Conservation (phyloP, 2,329 filamentous ascomycete genomes). For the Ambrosiella xylebori region DNA sequence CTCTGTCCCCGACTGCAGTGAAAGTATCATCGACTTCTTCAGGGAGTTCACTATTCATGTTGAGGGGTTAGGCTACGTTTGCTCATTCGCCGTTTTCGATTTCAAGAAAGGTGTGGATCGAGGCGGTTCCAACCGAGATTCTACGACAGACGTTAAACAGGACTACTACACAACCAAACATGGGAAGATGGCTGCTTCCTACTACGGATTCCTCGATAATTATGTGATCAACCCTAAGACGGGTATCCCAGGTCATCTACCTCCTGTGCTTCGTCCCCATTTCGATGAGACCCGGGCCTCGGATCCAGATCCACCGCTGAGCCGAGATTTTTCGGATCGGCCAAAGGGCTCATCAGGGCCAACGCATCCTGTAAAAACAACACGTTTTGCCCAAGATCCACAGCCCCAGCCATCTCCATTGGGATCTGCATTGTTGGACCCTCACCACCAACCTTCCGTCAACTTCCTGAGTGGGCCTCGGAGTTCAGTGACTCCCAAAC, state of each 20-base stretch:
- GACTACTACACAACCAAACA: conserved; percentile 94
- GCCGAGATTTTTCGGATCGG: not conserved
- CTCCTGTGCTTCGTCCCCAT: conserved; percentile 28
- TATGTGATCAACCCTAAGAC: conserved; percentile 63
- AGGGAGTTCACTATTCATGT: conserved; percentile 95
- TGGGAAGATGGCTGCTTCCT: conserved; percentile 95
- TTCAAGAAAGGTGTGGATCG: conserved; percentile 64
- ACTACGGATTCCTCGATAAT: conserved; percentile 87
- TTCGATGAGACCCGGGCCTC: not conserved
- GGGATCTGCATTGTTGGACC: conserved; percentile 57
- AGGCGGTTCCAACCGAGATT: conserved; percentile 17
- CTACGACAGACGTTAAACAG: conserved; percentile 50
- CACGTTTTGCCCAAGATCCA: conserved; percentile 29
- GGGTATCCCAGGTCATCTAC: conserved; percentile 43
- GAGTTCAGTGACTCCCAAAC: conserved; percentile 20
- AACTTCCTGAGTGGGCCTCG: conserved; percentile 25
- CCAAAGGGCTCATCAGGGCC: not conserved
- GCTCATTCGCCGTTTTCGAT: conserved; percentile 92
- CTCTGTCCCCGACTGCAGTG: conserved; percentile 72
- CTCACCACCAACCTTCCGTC: conserved; percentile 52
- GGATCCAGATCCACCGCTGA: too few species aligned
- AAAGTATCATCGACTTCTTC: conserved; percentile 94
- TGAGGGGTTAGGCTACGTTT: conserved; percentile 87
- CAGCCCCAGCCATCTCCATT: conserved; percentile 49
- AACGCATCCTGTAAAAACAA: not conserved